Evolutionary conservation across 176 grass and related monocot species (phyloP), one percentile per base, ranked within the genome.

Genomic region (Cenchrus purpureus): DNA sequence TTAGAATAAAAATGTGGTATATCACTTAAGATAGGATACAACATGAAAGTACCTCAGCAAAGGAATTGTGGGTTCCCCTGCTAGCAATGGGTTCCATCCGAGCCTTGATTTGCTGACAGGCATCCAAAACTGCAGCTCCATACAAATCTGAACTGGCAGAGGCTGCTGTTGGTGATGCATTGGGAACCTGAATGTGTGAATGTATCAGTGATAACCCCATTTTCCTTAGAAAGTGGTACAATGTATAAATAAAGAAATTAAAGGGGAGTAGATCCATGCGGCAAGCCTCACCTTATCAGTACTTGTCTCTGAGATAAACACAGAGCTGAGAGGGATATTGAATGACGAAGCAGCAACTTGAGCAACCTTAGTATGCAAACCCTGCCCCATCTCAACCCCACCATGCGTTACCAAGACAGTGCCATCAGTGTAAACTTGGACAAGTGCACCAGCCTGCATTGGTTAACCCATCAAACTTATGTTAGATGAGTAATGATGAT

Each of bases 311-410:
- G 96, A 98, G 83, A 98, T 92, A 88, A 98, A 98, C 83, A 98
- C 91, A 86, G 80, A 95, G 81, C 65, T 94, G 75, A 98, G 81
- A 84, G 96, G 89, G 71, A 98, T 95, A 82, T 92, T 61, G 77
- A 98, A 95, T 19, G 85, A 90, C 6, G 96, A 92, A 48, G 96
- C 96, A 44, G 93, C 91, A 91, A 98, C 86, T 83, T 98, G 96
- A 37, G 96, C 93, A 71, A 98, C 48, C 94, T 98, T 98, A 68
- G 96, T 98, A 86, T 98, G 96, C 78, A 98, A 89, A 73, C 96
- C 96, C 87, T 98, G 96, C 70, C 96, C 96, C 96, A 98, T 98
- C 71, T 98, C 96, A 88, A 98, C 96, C 28, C 96, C 96, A 65
- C 96, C 96, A 95, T 95, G 96, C 76, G 96, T 98, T 57, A 98